Evolutionary conservation across 768 basidiomycete genomes (phyloP).

Genomic region (Mrakia gelida): DNA sequence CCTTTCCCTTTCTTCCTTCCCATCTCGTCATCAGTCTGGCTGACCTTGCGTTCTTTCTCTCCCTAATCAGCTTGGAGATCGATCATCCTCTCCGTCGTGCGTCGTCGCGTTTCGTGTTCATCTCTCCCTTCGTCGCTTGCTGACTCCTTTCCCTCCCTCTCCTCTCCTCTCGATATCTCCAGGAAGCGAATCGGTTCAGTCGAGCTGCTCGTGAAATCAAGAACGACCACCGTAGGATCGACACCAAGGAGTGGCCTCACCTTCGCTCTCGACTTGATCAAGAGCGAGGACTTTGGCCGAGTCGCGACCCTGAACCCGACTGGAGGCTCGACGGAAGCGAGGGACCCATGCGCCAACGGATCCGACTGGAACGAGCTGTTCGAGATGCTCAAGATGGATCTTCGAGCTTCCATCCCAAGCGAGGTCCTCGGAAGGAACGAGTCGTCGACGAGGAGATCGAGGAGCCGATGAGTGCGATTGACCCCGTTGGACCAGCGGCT

Average conservation of each 20-base stretch:
- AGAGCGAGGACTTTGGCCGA: constrained; percentile 80
- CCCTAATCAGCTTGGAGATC: neutral
- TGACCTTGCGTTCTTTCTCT: neutral
- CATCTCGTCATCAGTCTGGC: neutral
- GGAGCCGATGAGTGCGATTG: constrained; percentile 41
- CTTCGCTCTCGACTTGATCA: constrained; percentile 61
- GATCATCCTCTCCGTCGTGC: constrained; percentile 17
- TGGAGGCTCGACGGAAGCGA: constrained; percentile 92
- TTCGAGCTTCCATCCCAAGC: constrained; percentile 29
- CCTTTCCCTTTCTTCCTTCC: neutral
- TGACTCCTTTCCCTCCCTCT: neutral
- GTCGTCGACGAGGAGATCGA: constrained; percentile 41
- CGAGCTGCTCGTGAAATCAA: constrained; percentile 18
- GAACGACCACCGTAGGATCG: constrained; percentile 14
- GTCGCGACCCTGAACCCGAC: constrained; percentile 49
- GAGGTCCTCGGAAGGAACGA: constrained; percentile 34
- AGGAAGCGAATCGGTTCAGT: constrained; percentile 24
- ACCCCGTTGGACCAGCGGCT: constrained; percentile 37
- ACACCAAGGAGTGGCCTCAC: constrained; percentile 41
- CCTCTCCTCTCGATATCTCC: neutral
- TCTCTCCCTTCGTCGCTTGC: neutral
- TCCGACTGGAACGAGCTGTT: constrained; percentile 27
- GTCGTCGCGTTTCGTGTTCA: neutral
- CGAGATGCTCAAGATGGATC: constrained; percentile 24
- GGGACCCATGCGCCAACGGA: constrained; percentile 47